Evolutionary conservation across 2,329 filamentous ascomycete species (phyloP), one percentile per base, ranked within the genome.

Genomic region (Trichoderma citrinoviride): DNA sequence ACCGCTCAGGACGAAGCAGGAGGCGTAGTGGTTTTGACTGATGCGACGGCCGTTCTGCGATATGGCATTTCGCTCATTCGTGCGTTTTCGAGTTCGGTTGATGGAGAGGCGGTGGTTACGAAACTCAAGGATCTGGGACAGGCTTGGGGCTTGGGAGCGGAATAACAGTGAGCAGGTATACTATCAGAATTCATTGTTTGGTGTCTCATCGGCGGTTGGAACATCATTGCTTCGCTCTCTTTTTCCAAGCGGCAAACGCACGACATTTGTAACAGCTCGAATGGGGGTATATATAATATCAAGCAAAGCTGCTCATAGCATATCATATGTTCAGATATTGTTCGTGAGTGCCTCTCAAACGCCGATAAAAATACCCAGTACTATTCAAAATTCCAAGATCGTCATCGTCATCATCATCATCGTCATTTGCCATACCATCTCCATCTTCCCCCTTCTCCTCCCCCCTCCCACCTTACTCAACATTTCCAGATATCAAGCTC

Each of bases 401-500:
- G 27, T 43, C 40, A 56, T n/a, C 25, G 27, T 23, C 27, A 19
- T 29, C 33, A 43, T 19, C 23, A 19, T 50, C 46, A 41, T 14
- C 29, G 33, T 25, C 25, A 21, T 33, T 37, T 10, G 14, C 8
- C 17, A 43, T 23, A 17, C 19, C 7, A 33, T 33, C 17, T 58
- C 27, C n/a, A 17, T 6, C 7, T 14, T 14, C 43, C 17, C 17
- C 23, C 41, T 41, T 27, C 44, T n/a, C n/a, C n/a, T n/a, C 5
- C 2, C 19, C 10, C 23, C 25, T 8, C 21, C 17, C 41, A 0
- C 1, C 19, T 66, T 43, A 75, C 79, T 83, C 65, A 82, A 86
- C 65, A 71, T 70, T 71, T 6, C 82, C 82, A 3, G 77, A 70
- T 60, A 89, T 88, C 73, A 91, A 73, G 50, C 83, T 86, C 77